Evolutionary conservation across 2,329 filamentous ascomycete genomes (phyloP).

Genomic region (Pseudocercospora ulei): DNA sequence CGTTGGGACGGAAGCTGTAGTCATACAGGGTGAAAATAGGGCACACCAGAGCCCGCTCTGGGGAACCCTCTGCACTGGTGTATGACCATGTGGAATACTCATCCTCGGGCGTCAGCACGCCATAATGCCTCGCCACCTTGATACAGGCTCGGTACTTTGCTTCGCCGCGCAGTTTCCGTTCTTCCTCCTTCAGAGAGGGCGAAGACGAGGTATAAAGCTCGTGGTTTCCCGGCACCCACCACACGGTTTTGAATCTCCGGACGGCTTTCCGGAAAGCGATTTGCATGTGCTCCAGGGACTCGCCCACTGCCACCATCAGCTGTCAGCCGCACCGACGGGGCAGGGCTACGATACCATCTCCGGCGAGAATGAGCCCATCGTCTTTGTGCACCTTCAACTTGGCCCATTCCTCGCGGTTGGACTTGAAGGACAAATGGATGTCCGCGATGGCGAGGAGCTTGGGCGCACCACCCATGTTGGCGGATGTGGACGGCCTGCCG

Average conservation of each 20-base stretch:
- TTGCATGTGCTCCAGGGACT: constrained; percentile 31
- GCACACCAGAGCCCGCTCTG: constrained; percentile 43
- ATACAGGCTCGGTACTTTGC: constrained; percentile 49
- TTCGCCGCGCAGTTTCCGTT: constrained; percentile 40
- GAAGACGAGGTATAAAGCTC: constrained; percentile 48
- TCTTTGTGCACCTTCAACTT: constrained; percentile 36
- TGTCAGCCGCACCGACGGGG: constrained; percentile 7
- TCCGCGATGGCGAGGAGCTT: constrained; percentile 41
- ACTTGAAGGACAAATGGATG: constrained; percentile 42
- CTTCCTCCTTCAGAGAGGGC: constrained; percentile 30
- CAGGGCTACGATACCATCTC: constrained; percentile 32
- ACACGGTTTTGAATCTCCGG: constrained; percentile 41
- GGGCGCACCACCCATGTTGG: constrained; percentile 14
- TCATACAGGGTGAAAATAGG: constrained; percentile 53
- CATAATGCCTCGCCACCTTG: constrained; percentile 44
- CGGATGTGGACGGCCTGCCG: constrained; percentile 1
- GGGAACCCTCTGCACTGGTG: constrained; percentile 38
- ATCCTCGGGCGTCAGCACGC: constrained; percentile 50
- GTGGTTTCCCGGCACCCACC: constrained; percentile 51
- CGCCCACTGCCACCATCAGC: constrained; percentile 29
- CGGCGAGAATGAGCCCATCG: constrained; percentile 41
- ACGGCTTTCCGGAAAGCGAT: constrained; percentile 38
- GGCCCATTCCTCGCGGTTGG: constrained; percentile 39
- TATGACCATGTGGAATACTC: constrained; percentile 44
- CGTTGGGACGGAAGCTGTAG: constrained; percentile 48